Evolutionary conservation across 2,329 filamentous ascomycete genomes (phyloP).

Genomic region (Penicillium sp.): DNA sequence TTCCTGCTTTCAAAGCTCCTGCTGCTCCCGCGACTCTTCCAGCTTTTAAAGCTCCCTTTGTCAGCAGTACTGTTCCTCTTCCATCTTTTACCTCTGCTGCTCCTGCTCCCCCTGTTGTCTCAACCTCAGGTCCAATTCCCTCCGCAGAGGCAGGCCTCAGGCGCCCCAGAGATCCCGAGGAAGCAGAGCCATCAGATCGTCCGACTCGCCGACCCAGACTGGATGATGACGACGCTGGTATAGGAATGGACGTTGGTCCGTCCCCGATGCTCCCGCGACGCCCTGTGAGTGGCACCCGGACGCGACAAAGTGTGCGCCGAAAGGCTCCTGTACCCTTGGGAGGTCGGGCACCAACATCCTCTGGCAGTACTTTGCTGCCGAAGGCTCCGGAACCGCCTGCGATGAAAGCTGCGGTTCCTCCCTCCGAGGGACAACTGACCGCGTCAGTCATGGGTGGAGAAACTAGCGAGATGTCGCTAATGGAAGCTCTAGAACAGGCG

Average conservation of each 20-base stretch:
- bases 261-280: not conserved
- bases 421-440: not conserved
- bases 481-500: not conserved
- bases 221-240: not conserved
- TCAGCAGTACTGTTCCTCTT: not conserved
- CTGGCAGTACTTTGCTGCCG: not conserved
- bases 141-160: not conserved
- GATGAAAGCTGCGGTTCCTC: not conserved
- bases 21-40: no score
- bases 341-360: not conserved
- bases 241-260: not conserved
- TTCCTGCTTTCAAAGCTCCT: no score
- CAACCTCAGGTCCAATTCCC: not conserved
- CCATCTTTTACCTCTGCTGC: not conserved
- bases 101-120: not conserved
- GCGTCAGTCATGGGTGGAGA: not conserved
- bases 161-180: not conserved
- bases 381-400: not conserved
- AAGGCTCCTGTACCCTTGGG: not conserved
- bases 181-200: not conserved
- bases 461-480: not conserved
- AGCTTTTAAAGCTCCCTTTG: no score
- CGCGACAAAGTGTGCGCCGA: not conserved
- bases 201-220: not conserved
- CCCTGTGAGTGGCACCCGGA: not conserved